These are phyloP conservation scores for Pichia inconspicua DNA, from an alignment of 1,139 yeast species.

Conservation along the genomic window DNA sequence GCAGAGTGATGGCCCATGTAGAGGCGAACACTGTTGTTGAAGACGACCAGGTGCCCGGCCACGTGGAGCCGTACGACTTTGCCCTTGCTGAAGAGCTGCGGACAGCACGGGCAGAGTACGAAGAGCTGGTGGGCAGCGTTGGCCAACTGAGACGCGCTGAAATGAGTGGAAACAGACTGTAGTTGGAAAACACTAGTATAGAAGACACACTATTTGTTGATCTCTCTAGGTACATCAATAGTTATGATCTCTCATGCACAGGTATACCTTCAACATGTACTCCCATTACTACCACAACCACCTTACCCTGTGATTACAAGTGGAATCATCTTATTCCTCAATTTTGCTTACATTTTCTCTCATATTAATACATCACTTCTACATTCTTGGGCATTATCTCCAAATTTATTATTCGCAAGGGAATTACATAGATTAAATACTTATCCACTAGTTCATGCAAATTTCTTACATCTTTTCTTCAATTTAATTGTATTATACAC, in stretches of 20 bases:
- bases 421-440: slow-evolving; percentile 62
- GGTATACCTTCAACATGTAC: not conserved
- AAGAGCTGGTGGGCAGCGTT: not conserved
- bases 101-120: slow-evolving; percentile 35
- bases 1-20: not conserved
- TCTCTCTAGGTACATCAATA: too few species aligned
- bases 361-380: slow-evolving; percentile 29
- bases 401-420: slow-evolving; percentile 41
- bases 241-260: not conserved
- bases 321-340: slow-evolving; percentile 36
- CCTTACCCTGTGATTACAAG: slow-evolving; percentile 14
- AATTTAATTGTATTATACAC: slow-evolving; percentile 52
- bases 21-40: not conserved
- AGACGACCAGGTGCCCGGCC: not conserved
- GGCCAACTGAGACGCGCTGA: not conserved
- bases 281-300: slow-evolving; percentile 1
- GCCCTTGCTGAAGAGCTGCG: slow-evolving; percentile 49
- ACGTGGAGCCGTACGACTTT: slow-evolving; percentile 52
- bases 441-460: slow-evolving; percentile 65
- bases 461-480: slow-evolving; percentile 53
- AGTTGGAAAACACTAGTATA: too few species aligned
- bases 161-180: not conserved
- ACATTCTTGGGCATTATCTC: slow-evolving; percentile 35
- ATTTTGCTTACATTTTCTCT: slow-evolving; percentile 34
- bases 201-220: too few species aligned